Base-by-base conservation (phyloP, 192 early-diverging fungal species). In the Coemansia sp. region DNA sequence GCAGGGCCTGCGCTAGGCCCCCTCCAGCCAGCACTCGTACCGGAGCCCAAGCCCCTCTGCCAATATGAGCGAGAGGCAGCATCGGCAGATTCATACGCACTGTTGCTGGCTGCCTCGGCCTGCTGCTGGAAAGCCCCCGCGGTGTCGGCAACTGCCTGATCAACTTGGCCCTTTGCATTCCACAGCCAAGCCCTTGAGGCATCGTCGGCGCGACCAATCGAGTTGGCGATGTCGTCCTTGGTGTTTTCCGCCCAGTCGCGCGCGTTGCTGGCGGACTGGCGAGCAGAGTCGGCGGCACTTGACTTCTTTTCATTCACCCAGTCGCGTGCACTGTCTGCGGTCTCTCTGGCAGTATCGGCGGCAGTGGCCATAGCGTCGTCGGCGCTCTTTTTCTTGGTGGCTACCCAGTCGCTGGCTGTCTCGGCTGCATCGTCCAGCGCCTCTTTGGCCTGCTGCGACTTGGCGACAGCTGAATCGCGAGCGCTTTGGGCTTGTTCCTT, bases 401-500 rank as follows among this genome's bases (percentile, higher is more conserved):
- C 60, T 38, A 65, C 18, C 65, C 66, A 74, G 43, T 53, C 53
- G 60, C 72, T n/a, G 23, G 65, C 61, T 6, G 62, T 37, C 60
- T 66, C 63, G 11, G 62, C 40, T 1, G 63, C 66, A 28, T 46
- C 61, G 28, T 45, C 9, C 36, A 46, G 37, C 1, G 11, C 20
- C 0, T 59, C 57, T 24, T 34, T 28, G 42, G 36, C 21, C 9
- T 50, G 31, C 28, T 59, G 38, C 62, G 35, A 60, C 23, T 14
- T 35, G 10, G 59, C 58, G 8, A 14, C 39, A 10, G 35, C 59
- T 1, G 23, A 37, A 1, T 59, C 42, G 33, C 36, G 34, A 21
- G 59, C 63, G 20, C 43, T 40, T 20, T 23, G 21, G 0, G 59
- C 39, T n/a, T 37, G 43, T 35, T 37, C 11, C 65, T 59, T 55